These are phyloP conservation scores for Amauroascus niger DNA, from an alignment of 2,329 filamentous ascomycete species.

Conservation along the genomic window DNA sequence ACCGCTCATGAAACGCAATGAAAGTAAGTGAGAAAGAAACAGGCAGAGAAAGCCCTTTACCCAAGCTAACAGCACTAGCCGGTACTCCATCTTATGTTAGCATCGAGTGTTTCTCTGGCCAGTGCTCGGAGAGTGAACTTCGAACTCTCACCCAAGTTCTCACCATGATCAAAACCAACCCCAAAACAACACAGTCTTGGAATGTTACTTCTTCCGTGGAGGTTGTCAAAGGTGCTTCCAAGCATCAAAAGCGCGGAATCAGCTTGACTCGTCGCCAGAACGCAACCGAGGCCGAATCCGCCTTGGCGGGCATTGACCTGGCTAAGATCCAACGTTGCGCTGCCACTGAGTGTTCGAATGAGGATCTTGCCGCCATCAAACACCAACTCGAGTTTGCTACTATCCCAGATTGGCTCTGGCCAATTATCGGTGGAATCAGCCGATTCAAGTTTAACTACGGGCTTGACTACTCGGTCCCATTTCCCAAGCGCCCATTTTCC, in stretches of 20 bases:
- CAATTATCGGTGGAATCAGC: conserved; percentile 7
- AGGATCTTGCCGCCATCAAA: conserved; percentile 3
- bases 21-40: not conserved
- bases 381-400: conserved; percentile 7
- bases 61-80: not conserved
- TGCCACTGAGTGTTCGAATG: conserved; percentile 2
- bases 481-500: not conserved
- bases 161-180: conserved; percentile 5
- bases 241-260: not conserved
- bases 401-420: conserved; percentile 7
- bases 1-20: not conserved
- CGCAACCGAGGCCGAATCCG: not conserved
- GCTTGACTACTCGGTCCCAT: conserved; percentile 1
- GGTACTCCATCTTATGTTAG: conserved; percentile 3
- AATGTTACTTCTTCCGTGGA: conserved; percentile 3
- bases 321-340: conserved; percentile 4
- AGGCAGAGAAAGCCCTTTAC: not conserved
- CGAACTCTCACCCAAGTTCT: conserved; percentile 1
- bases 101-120: conserved; percentile 10
- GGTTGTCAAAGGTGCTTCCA: not conserved
- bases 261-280: conserved; percentile 7
- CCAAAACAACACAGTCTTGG: conserved; percentile 2
- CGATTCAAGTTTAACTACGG: conserved; percentile 14
- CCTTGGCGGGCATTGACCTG: not conserved
- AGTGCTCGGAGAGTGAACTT: conserved; percentile 8